Conservation (phyloP, 176 grass and related monocot species). For the Eragrostis curvula region DNA sequence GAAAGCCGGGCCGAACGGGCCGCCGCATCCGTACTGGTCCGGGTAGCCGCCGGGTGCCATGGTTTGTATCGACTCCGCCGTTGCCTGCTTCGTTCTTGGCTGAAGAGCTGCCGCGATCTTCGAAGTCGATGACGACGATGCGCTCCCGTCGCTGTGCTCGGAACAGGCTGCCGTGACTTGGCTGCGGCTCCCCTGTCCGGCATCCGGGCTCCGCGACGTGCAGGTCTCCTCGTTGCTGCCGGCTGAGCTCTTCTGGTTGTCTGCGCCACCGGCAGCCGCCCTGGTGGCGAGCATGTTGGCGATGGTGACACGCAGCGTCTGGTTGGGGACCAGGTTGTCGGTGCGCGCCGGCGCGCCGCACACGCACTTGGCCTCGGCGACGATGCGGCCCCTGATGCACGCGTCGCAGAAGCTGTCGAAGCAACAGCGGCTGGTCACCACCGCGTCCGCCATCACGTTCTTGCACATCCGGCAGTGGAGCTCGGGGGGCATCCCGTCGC, state of each 20-base stretch:
- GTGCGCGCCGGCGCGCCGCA: slow-evolving; percentile 14
- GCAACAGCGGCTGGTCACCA: slow-evolving; percentile 40
- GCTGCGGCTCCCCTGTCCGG: not conserved
- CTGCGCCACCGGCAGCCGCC: not conserved
- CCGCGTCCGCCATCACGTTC: slow-evolving; percentile 30
- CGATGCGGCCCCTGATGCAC: slow-evolving; percentile 30
- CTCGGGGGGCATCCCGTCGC: slow-evolving; percentile 19
- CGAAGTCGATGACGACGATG: not conserved
- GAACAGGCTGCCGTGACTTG: not conserved
- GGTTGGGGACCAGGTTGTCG: slow-evolving; percentile 40
- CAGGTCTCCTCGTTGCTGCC: not conserved
- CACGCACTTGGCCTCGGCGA: slow-evolving; percentile 1
- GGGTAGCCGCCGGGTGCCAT: not conserved
- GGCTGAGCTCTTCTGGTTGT: slow-evolving; percentile 23
- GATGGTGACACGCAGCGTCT: slow-evolving; percentile 21
- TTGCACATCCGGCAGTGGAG: slow-evolving; percentile 41
- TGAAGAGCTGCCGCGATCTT: not conserved
- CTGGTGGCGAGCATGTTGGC: slow-evolving; percentile 3
- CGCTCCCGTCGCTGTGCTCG: slow-evolving; percentile 5
- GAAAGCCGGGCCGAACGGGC: not conserved
- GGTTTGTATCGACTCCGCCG: not conserved
- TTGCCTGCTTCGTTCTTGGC: not conserved
- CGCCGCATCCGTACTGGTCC: not conserved
- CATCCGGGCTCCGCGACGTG: not conserved
- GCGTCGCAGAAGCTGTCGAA: slow-evolving; percentile 41